Evolutionary conservation across 768 basidiomycete species (phyloP), one percentile per base, ranked within the genome.

Genomic region (Termitomyces sp.): DNA sequence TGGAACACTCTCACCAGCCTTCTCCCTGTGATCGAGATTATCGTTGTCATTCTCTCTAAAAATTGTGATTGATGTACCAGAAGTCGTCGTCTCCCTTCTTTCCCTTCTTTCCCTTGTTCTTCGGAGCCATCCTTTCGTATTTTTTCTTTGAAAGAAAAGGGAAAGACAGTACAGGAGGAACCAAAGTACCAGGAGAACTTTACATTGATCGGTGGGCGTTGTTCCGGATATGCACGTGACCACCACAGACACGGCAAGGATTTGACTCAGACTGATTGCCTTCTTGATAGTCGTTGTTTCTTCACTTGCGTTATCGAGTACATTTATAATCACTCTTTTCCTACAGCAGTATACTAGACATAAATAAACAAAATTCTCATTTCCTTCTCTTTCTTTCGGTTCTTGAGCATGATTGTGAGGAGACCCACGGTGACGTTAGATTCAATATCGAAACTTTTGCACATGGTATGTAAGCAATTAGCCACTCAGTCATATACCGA

Each of bases 381-480:
- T n/a, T n/a, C n/a, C n/a, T n/a, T n/a, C n/a, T n/a, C n/a, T n/a
- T n/a, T n/a, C n/a, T n/a, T n/a, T n/a, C n/a, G n/a, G n/a, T n/a
- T n/a, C n/a, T n/a, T n/a, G n/a, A n/a, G n/a, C n/a, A n/a, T n/a
- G n/a, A n/a, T n/a, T n/a, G n/a, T n/a, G n/a, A n/a, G n/a, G n/a
- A n/a, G n/a, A n/a, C n/a, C n/a, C n/a, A n/a, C n/a, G n/a, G n/a
- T n/a, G n/a, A n/a, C n/a, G n/a, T n/a, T n/a, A n/a, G n/a, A n/a
- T n/a, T n/a, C n/a, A 97, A 98, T 71, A 99, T 98, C 80, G 96
- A 95, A 79, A 97, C 96, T 6, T 93, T 98, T 65, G 77, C 86
- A 28, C 90, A 97, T 71, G 82, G 88, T 30, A 30, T 6, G 30
- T 30, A 30, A 30, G 30, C 33, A 12, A 30, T 18, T 7, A 3